These are phyloP conservation scores for Plantago elongata DNA, from an alignment of 257 asterid genomes.

Conservation along the genomic window DNA sequence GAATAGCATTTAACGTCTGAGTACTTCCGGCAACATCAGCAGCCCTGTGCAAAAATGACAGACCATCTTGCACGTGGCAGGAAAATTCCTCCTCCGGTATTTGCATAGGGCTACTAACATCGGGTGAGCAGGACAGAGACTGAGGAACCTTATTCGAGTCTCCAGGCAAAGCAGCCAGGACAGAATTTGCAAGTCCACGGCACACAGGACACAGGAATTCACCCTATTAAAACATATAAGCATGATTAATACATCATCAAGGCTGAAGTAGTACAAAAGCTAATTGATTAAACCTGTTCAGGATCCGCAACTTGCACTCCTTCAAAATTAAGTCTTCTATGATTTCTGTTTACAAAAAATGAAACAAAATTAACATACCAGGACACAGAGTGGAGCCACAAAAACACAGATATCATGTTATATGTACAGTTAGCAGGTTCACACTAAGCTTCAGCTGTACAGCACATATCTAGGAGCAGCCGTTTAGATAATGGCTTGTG, in stretches of 20 bases:
- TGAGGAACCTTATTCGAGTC: constrained; percentile 32
- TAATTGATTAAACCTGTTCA: constrained; percentile 61
- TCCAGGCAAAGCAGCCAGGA: constrained; percentile 61
- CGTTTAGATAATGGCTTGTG: too few species aligned
- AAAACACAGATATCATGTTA: too few species aligned
- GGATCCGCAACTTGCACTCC: constrained; percentile 98
- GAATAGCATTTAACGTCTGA: constrained; percentile 47
- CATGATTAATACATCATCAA: constrained; percentile 21
- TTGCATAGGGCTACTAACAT: constrained; percentile 28
- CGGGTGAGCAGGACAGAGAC: constrained; percentile 30
- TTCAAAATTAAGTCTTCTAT: constrained; percentile 83
- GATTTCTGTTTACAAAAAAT: constrained; percentile 40
- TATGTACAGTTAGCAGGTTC: too few species aligned
- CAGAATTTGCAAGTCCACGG: constrained; percentile 88
- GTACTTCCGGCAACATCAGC: constrained; percentile 50
- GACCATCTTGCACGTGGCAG: constrained; percentile 50
- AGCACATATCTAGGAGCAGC: too few species aligned
- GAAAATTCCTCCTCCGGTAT: constrained; percentile 30
- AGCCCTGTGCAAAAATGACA: constrained; percentile 54
- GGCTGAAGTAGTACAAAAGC: constrained; percentile 12
- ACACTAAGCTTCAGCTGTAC: too few species aligned
- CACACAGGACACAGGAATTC: constrained; percentile 99
- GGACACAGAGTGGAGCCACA: too few species aligned
- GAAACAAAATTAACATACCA: background rate
- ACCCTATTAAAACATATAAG: constrained; percentile 52